Evolutionary conservation across 768 basidiomycete genomes (phyloP).

Genomic region (Gloeostereum incarnatum): DNA sequence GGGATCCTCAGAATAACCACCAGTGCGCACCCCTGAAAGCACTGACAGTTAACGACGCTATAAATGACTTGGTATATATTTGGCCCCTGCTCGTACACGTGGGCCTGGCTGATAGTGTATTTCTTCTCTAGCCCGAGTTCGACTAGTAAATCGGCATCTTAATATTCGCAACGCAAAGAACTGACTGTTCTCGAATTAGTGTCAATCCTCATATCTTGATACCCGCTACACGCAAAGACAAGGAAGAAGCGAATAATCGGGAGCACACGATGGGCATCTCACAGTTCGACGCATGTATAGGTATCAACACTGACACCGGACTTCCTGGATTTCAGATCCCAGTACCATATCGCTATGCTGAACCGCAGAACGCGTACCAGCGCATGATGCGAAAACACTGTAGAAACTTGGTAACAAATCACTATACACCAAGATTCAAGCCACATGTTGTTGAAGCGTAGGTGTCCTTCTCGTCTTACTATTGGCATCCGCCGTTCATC

Average conservation of each 20-base stretch:
- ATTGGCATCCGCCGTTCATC: background rate
- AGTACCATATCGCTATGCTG: constrained; percentile 28
- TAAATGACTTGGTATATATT: constrained; percentile 54
- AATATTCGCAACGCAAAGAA: constrained; percentile 2
- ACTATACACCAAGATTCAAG: constrained; percentile 42
- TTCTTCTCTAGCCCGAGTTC: constrained; percentile 42
- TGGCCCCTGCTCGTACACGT: constrained; percentile 2
- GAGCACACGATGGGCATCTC: constrained; percentile 33
- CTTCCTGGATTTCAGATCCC: constrained; percentile 43
- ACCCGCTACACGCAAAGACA: constrained; percentile 22
- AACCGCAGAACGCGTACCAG: constrained; percentile 40
- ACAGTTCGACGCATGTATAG: constrained; percentile 28
- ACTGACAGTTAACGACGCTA: constrained; percentile 57
- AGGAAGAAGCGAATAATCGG: constrained; percentile 23
- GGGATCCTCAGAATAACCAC: constrained; percentile 22
- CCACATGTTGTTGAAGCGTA: constrained; percentile 42
- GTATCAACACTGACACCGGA: constrained; percentile 6
- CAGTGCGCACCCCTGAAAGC: constrained; percentile 52
- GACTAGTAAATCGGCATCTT: constrained; percentile 47
- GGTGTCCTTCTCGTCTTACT: constrained; percentile 10
- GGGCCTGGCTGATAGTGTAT: constrained; percentile 1
- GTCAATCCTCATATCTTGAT: constrained; percentile 42
- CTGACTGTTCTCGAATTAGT: constrained; percentile 24
- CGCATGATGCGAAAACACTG: constrained; percentile 17
- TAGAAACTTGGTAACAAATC: constrained; percentile 33